Percentiles rank a stretch among this genome's conserved stretches.
Conservation (phyloP, 768 basidiomycete species). For the Leucocoprinus leucothites region DNA sequence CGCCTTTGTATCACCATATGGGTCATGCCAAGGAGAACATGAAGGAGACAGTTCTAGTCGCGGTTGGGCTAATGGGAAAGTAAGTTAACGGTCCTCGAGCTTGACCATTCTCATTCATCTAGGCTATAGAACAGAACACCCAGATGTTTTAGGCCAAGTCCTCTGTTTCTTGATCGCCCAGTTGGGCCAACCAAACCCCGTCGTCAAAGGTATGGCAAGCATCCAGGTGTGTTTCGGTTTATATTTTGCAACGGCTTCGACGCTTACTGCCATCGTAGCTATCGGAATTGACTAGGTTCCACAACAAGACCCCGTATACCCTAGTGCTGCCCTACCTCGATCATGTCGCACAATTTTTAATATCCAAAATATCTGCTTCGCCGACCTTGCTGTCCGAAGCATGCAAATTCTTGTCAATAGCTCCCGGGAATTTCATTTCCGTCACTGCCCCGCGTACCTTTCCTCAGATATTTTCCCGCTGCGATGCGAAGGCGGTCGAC, state of each 20-base stretch:
- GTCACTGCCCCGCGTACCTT: conserved; percentile 63
- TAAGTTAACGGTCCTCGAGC: conserved; percentile 19
- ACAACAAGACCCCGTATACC: conserved; percentile 60
- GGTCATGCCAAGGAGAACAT: conserved; percentile 41
- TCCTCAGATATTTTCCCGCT: conserved; percentile 64
- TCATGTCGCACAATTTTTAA: conserved; percentile 62
- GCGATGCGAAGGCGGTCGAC: conserved; percentile 56
- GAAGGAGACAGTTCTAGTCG: conserved; percentile 63
- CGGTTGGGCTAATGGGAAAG: conserved; percentile 57
- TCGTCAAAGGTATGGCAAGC: conserved; percentile 66
- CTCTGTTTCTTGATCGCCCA: conserved; percentile 63
- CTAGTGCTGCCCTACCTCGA: conserved; percentile 70
- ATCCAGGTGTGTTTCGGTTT: conserved; percentile 50
- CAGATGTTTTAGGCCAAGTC: conserved; percentile 54
- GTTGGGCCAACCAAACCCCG: conserved; percentile 63
- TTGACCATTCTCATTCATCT: neutral
- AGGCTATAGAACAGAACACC: conserved; percentile 39
- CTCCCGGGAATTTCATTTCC: conserved; percentile 57
- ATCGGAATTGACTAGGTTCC: conserved; percentile 48
- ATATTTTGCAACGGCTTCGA: neutral
- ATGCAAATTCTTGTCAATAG: conserved; percentile 64
- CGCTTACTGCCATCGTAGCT: conserved; percentile 41
- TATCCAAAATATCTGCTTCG: conserved; percentile 53
- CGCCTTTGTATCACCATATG: conserved; percentile 45
- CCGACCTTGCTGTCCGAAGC: conserved; percentile 59